Base-by-base conservation (phyloP, 306 rosid species). In the Purshia tridentata region DNA sequence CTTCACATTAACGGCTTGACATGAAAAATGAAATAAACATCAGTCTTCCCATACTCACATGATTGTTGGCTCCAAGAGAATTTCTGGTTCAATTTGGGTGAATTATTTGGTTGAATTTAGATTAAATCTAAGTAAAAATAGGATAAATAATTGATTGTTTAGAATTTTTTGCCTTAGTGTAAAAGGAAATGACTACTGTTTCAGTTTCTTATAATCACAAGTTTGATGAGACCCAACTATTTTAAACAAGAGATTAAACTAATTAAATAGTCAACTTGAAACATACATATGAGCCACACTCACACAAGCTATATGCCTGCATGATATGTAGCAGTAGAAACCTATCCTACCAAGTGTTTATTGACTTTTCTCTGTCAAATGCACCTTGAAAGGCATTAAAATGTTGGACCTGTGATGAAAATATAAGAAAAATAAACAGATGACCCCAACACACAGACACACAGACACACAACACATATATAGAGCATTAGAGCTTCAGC, bases 21-120 rank as follows among this genome's bases (percentile, higher is more conserved):
- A 67, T 47, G 76, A 69, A 50, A 77, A 56, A 51, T 67, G 41
- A 64, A 73, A 77, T 75, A 76, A 80, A 82, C 61, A 81, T 63
- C 18, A 73, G 52, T 57, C 74, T 79, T 76, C 76, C 81, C 84
- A 77, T 70, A 54, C 69, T 83, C 74, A 78, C 84, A 78, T 79
- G 83, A 72, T 73, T 70, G 84, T 73, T 73, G 84, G 81, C 81
- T 83, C 57, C 78, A 37, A 56, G 72, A 57, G 77, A 78, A 69
- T 6, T 66, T 79, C 91, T 82, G 97, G 93, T 93, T 81, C 60
- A 62, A 91, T 77, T 83, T 63, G 44, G 97, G 96, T 89, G 87
- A 84, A 53, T 62, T 82, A 76, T 83, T 86, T 59, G 88, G 97
- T 93, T 91, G 67, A 82, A 77, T 72, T 66, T 78, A 85, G 86